Conservation (phyloP, 257 asterid species). For the Solanum pimpinellifolium region DNA sequence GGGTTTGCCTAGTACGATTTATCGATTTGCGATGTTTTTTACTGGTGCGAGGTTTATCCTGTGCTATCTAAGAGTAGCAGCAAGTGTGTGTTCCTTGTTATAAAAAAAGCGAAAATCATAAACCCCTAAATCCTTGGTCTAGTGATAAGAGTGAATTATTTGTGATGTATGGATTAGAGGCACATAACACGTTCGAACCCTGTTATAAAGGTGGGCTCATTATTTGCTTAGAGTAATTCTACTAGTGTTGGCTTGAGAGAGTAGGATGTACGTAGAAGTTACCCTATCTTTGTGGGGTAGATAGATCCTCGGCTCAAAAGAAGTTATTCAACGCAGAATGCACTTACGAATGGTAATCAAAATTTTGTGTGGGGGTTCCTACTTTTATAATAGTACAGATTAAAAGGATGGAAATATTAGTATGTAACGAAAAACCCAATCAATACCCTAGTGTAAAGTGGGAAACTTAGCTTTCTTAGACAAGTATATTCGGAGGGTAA, state of each 20-base stretch:
- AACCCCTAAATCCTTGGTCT: background rate
- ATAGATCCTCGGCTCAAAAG: background rate
- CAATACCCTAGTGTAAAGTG: background rate
- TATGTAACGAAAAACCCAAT: background rate
- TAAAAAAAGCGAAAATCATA: background rate
- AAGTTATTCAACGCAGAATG: background rate
- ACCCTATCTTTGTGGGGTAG: background rate
- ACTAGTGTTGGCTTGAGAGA: background rate
- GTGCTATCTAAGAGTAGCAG: background rate
- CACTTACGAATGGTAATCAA: background rate
- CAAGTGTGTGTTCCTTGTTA: background rate
- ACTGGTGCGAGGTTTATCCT: background rate
- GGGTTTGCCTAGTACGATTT: background rate
- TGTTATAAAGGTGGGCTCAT: background rate
- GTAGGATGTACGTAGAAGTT: background rate
- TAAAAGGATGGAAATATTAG: background rate
- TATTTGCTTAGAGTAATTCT: background rate
- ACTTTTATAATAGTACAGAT: background rate
- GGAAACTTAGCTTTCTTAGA: background rate
- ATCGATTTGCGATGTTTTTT: background rate
- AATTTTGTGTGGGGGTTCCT: background rate
- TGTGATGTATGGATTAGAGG: background rate
- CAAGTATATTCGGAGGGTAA: background rate
- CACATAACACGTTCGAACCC: background rate
- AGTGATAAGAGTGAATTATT: background rate